Conservation (phyloP, 2,329 filamentous ascomycete species). For the Monilinia polystroma region DNA sequence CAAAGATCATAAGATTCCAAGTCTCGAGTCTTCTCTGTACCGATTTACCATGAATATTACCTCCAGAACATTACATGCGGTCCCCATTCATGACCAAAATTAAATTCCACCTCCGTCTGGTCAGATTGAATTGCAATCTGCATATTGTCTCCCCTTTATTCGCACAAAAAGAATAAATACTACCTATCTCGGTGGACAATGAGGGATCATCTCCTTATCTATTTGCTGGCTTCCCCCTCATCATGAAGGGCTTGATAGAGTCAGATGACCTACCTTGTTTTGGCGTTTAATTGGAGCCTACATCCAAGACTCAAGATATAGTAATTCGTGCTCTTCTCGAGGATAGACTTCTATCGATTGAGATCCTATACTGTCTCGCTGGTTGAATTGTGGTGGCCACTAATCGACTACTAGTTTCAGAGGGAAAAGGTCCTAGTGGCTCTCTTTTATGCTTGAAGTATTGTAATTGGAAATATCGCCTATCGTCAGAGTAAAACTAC, state of each 20-base stretch:
- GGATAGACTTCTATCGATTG: constrained; percentile 59
- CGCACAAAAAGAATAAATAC: constrained; percentile 59
- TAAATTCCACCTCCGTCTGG: constrained; percentile 59
- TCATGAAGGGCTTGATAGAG: constrained; percentile 48
- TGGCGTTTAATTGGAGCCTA: constrained; percentile 45
- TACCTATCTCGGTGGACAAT: constrained; percentile 44
- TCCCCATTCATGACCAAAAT: constrained; percentile 64
- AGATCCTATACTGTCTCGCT: constrained; percentile 16
- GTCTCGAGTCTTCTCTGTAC: not conserved
- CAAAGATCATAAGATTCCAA: not conserved
- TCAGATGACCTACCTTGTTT: constrained; percentile 48
- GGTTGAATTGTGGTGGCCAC: not conserved
- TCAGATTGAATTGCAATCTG: constrained; percentile 47
- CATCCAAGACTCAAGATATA: constrained; percentile 49
- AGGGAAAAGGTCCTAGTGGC: constrained; percentile 50
- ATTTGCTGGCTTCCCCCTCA: constrained; percentile 56
- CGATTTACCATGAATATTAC: constrained; percentile 28
- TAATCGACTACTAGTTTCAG: constrained; percentile 51
- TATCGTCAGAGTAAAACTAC: constrained; percentile 46
- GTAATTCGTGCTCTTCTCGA: constrained; percentile 56
- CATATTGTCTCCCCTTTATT: constrained; percentile 47
- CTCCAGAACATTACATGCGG: constrained; percentile 44
- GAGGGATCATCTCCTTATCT: not conserved
- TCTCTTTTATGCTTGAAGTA: constrained; percentile 52
- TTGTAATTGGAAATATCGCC: constrained; percentile 51